Base-by-base conservation (phyloP, 768 basidiomycete genomes). In the Lentinula aciculospora region DNA sequence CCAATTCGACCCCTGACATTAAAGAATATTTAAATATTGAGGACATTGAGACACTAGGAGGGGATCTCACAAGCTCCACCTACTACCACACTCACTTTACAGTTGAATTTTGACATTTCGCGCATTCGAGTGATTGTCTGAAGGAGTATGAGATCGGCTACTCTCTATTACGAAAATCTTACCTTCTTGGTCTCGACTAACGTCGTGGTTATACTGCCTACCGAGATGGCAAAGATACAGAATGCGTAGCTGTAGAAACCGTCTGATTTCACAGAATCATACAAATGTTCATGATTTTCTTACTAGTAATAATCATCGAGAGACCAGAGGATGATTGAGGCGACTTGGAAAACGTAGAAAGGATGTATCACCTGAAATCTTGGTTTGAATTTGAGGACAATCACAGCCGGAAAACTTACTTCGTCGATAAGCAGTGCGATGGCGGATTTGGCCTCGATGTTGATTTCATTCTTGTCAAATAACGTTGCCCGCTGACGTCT, bases 301-400 rank as follows among this genome's bases (percentile, higher is more conserved):
- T 98, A 98, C 66, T 98, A 98, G 63, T 88, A 94, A 67, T 98
- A 99, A 68, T 98, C 82, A 62, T 99, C 97, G 53, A 98, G 65
- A 1, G 90, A 89, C 97, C 97, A 99, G 5, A 99, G 74, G 37
- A 91, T 75, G 63, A 98, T 89, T 62, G 94, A 97, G 50, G 93
- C 93, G 62, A 98, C 86, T 79, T 99, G 97, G 67, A 99, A 99
- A 56, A 99, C 88, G 68, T 98, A 98, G 72, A 98, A 98, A 0
- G 97, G 97, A 67, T 98, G 96, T 37, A 98, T 88, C 45, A 97
- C 84, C 93, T 87, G 61, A 5, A 17, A 7, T 36, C 1, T n/a
- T 17, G 17, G 28, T 54, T 10, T 55, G 40, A 8, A 53, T 34
- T 4, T 25, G 23, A 31, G 6, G 15, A 19, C 10, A 32, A 7